Evolutionary conservation across 805 yeast genomes (phyloP), one percentile per base, ranked within the genome.

Genomic region (Kluyveromyces starmeri): DNA sequence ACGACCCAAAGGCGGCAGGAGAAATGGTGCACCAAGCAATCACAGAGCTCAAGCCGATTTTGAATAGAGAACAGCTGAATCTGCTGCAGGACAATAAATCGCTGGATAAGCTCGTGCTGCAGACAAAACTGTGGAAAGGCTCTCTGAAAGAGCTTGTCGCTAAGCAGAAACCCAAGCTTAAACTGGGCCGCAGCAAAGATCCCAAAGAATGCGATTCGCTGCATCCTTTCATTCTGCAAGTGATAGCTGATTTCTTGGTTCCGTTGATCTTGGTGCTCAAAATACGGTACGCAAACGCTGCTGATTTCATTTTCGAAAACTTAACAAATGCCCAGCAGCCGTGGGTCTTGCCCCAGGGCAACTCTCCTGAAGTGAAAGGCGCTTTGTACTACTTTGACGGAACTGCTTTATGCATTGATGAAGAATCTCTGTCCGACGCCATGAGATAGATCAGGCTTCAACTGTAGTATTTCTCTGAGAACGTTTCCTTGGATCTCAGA

Each of bases 401-500:
- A 10, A 32, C 32, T 4, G 19, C 36, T 8, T 23, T 32, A 17
- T 21, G 20, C 7, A 23, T 23, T 14, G 26, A 23, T 23, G 39
- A 39, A 13, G 16, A 32, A 23, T 9, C 28, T 7, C 16, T 13
- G 17, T 16, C 14, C 4, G 4, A 3, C 4, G 22, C 10, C 10
- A 15, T n/a, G n/a, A n/a, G n/a, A n/a, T n/a, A n/a, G n/a, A n/a
- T n/a, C n/a, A n/a, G 20, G 21, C 16, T 18, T 14, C 22, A 30
- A 12, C 15, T 14, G 26, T 30, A 30, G 47, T 54, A 65, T 4
- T 57, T 60, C 13, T 48, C 41, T 13, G 64, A 50, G 46, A 74
- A 77, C 32, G 60, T 57, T 4, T 44, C 38, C 52, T 78, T 78
- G 12, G 69, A 62, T 1, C 46, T 48, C 2, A 62, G 38, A 24